Evolutionary conservation across 2,329 filamentous ascomycete species (phyloP).

Genomic region (Microdochium bolleyi): DNA sequence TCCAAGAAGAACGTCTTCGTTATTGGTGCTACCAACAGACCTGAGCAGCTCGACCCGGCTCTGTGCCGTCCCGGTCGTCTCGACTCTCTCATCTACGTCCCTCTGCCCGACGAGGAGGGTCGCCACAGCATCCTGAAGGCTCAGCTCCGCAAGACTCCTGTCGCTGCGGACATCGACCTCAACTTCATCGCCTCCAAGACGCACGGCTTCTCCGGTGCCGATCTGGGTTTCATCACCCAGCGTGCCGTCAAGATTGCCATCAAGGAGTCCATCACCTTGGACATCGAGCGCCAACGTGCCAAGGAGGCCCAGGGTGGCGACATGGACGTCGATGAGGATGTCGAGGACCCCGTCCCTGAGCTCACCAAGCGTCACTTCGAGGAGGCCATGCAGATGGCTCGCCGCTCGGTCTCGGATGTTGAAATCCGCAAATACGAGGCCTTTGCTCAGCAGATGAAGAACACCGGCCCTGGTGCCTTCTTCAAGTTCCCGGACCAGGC

Average conservation of each 20-base stretch:
- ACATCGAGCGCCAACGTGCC: slow-evolving; percentile 86
- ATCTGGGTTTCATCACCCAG: slow-evolving; percentile 98
- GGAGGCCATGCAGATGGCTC: slow-evolving; percentile 93
- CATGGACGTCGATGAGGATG: slow-evolving; percentile 74
- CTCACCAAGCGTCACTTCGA: slow-evolving; percentile 96
- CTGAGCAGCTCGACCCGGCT: slow-evolving; percentile 96
- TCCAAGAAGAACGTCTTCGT: slow-evolving; percentile 99
- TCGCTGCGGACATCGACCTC: slow-evolving; percentile 79
- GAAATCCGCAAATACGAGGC: slow-evolving; percentile 98
- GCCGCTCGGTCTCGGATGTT: slow-evolving; percentile 89
- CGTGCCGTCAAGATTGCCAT: slow-evolving; percentile 98
- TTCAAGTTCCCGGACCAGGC: slow-evolving; percentile 88
- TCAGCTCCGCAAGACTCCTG: slow-evolving; percentile 96
- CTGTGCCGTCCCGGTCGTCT: slow-evolving; percentile 98
- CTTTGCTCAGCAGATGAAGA: slow-evolving; percentile 99
- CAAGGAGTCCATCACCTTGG: slow-evolving; percentile 84
- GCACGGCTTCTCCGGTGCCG: slow-evolving; percentile 98
- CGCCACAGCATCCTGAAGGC: slow-evolving; percentile 87
- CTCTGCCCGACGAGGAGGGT: slow-evolving; percentile 84
- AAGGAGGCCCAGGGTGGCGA: slow-evolving; percentile 86
- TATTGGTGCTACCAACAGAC: slow-evolving; percentile 96
- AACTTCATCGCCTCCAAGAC: slow-evolving; percentile 93
- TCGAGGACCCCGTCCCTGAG: slow-evolving; percentile 89
- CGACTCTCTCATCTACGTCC: slow-evolving; percentile 96
- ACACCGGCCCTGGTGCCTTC: slow-evolving; percentile 86